A percentile compares a stretch with the other conserved stretches of the same genome.
These are phyloP conservation scores for Metschnikowia sp. DNA, from an alignment of 805 yeast species.

Conservation along the genomic window DNA sequence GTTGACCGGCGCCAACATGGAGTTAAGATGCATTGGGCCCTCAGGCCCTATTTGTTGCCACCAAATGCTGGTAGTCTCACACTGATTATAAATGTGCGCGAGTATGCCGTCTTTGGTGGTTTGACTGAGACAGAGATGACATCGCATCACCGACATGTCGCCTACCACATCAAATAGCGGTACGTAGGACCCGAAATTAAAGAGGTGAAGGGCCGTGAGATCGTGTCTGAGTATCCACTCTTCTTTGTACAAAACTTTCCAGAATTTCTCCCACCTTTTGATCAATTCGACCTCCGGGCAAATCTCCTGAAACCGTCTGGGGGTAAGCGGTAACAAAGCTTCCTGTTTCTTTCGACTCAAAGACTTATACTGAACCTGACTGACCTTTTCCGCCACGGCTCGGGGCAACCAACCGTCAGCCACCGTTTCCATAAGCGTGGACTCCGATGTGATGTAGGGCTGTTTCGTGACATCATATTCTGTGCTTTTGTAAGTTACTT, in stretches of 20 bases:
- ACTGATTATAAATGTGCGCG: neutral
- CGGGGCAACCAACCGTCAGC: too few relatives aligned
- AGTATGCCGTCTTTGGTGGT: neutral
- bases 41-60: neutral
- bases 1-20: neutral
- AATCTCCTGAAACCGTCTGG: neutral
- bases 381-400: too few relatives aligned
- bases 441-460: too few relatives aligned
- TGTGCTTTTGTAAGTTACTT: neutral
- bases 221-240: neutral
- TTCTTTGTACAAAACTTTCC: neutral
- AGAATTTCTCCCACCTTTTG: neutral
- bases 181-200: neutral
- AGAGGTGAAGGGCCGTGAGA: neutral
- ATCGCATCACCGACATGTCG: neutral
- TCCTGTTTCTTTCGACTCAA: neutral
- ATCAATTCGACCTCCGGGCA: neutral
- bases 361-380: too few relatives aligned
- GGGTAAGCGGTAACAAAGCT: neutral
- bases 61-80: neutral
- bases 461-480: too few relatives aligned
- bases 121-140: neutral
- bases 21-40: neutral
- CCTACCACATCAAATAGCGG: neutral
- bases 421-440: too few relatives aligned